phyloP scores from a whole-genome alignment of 2,329 filamentous ascomycete genomes.

The Hypoxylon sp. region DNA sequence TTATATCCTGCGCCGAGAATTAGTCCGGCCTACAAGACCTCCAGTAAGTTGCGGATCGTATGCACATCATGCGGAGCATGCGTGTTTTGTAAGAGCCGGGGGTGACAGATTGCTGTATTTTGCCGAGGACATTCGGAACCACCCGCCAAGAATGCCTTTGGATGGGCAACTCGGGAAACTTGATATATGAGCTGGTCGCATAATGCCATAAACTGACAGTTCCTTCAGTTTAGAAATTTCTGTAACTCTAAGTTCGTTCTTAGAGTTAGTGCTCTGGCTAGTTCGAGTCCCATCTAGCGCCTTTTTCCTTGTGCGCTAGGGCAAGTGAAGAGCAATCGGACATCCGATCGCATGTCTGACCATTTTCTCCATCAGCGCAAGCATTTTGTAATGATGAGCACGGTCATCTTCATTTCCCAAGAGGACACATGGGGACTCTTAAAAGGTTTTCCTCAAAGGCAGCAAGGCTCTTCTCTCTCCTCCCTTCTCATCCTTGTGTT shows the following conservation, averaged over 20 bases:
- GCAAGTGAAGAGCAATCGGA: not conserved
- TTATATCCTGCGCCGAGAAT: slow-evolving; percentile 11
- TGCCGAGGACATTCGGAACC: slow-evolving; percentile 39
- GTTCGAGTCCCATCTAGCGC: not conserved
- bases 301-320: not conserved
- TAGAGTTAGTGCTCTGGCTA: not conserved
- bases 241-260: not conserved
- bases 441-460: not conserved
- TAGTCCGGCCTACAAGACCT: slow-evolving; percentile 4
- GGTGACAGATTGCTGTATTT: slow-evolving; percentile 31
- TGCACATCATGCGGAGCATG: slow-evolving; percentile 27
- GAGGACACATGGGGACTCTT: not conserved
- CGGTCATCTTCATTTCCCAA: slow-evolving; percentile 1
- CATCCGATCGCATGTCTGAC: slow-evolving; percentile 16
- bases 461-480: not conserved
- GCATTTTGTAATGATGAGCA: slow-evolving; percentile 1
- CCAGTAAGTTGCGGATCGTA: slow-evolving; percentile 22
- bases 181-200: slow-evolving; percentile 30
- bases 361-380: not conserved
- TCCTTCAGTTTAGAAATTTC: slow-evolving; percentile 5
- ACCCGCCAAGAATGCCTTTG: slow-evolving; percentile 32
- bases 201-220: slow-evolving; percentile 6
- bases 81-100: slow-evolving; percentile 30
- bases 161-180: slow-evolving; percentile 9
- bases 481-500: slow-evolving; percentile 1